Conservation (phyloP, 2,329 filamentous ascomycete genomes). For the Neonectria neomacrospora region DNA sequence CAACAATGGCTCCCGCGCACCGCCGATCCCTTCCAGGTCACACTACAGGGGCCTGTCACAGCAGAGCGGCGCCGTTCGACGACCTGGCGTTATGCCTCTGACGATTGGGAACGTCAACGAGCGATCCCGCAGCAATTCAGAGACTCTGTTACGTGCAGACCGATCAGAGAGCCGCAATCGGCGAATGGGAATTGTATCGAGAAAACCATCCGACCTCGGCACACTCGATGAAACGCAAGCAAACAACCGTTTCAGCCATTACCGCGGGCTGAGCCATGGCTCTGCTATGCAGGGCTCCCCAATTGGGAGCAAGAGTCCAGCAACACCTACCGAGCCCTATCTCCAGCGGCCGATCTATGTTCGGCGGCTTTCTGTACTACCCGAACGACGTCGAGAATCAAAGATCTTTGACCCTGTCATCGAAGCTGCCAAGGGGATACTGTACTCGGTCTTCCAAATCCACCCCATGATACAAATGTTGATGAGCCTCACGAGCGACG, state of each 20-base stretch:
- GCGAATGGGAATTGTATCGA: slow-evolving; percentile 73
- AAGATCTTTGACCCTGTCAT: slow-evolving; percentile 69
- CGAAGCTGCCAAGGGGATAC: slow-evolving; percentile 73
- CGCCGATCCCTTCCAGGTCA: slow-evolving; percentile 79
- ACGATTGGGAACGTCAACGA: slow-evolving; percentile 78
- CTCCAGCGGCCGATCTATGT: slow-evolving; percentile 71
- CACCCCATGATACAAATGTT: slow-evolving; percentile 75
- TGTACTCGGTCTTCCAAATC: slow-evolving; percentile 75
- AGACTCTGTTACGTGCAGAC: slow-evolving; percentile 66
- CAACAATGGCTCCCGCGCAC: slow-evolving; percentile 68
- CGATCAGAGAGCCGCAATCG: slow-evolving; percentile 66
- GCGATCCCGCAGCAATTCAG: slow-evolving; percentile 73
- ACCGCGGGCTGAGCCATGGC: slow-evolving; percentile 74
- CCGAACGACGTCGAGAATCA: slow-evolving; percentile 71
- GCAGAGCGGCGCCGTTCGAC: slow-evolving; percentile 71
- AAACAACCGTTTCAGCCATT: slow-evolving; percentile 75
- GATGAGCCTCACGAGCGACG: slow-evolving; percentile 70
- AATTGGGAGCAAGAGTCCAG: slow-evolving; percentile 62
- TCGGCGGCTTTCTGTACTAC: slow-evolving; percentile 70
- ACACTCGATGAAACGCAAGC: slow-evolving; percentile 71
- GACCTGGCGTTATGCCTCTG: slow-evolving; percentile 77
- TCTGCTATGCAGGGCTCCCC: slow-evolving; percentile 71
- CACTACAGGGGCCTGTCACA: slow-evolving; percentile 82
- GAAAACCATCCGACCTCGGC: slow-evolving; percentile 68
- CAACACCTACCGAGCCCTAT: slow-evolving; percentile 67